These are phyloP conservation scores for Puccinia polysora DNA, from an alignment of 1,284 basidiomycete species.

Conservation along the genomic window DNA sequence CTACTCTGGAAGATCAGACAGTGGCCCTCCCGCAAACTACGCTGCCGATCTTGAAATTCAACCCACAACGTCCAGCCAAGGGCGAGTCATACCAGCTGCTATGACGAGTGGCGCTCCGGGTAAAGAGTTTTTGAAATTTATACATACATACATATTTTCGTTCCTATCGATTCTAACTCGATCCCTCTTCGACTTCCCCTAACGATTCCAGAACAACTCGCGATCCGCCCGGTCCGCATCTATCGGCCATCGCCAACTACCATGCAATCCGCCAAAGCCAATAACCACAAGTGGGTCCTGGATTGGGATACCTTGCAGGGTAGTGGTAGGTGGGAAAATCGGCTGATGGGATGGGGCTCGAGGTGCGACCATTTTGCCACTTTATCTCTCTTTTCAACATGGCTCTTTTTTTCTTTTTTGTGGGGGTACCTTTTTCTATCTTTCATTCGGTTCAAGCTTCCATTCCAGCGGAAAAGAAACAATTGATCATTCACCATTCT, in stretches of 20 bases:
- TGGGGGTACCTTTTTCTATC: not conserved
- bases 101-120: conserved; percentile 43
- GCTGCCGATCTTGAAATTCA: not conserved
- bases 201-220: conserved; percentile 64
- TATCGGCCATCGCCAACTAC: conserved; percentile 90
- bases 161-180: not conserved
- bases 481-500: not conserved
- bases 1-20: conserved; percentile 15
- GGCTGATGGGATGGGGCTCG: conserved; percentile 95
- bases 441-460: not conserved
- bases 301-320: conserved; percentile 90
- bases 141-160: too few relatives aligned
- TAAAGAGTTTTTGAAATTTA: not conserved
- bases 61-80: not conserved
- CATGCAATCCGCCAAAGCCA: conserved; percentile 86
- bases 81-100: conserved; percentile 24
- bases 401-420: not conserved
- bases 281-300: conserved; percentile 83
- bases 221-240: conserved; percentile 81
- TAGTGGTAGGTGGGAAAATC: conserved; percentile 92
- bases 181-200: not conserved
- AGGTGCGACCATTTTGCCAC: conserved; percentile 58
- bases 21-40: conserved; percentile 2
- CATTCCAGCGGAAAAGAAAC: too few relatives aligned
- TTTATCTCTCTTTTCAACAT: too few relatives aligned